Evolutionary conservation across 805 yeast genomes (phyloP).

Genomic region (Cyberlindnera xishuangbannaensis): DNA sequence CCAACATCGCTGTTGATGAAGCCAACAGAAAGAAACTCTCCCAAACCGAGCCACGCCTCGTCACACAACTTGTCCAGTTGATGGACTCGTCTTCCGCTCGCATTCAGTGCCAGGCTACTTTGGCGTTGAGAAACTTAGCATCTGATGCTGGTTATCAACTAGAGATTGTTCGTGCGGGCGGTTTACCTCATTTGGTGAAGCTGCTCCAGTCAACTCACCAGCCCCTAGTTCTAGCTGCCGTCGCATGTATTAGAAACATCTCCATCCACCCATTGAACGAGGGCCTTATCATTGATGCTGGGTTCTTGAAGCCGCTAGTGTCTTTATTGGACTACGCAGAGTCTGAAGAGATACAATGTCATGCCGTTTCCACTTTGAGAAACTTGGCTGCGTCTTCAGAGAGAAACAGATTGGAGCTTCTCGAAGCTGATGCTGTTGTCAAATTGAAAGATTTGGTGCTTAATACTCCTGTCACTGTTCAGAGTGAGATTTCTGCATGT

Average conservation of each 20-base stretch:
- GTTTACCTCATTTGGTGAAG: slow-evolving; percentile 88
- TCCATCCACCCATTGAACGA: slow-evolving; percentile 96
- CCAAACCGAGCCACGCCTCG: slow-evolving; percentile 88
- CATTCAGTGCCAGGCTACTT: slow-evolving; percentile 97
- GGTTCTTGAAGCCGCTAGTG: slow-evolving; percentile 88
- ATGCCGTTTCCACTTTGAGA: slow-evolving; percentile 92
- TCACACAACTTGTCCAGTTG: slow-evolving; percentile 76
- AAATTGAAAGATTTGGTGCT: slow-evolving; percentile 86
- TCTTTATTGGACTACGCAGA: slow-evolving; percentile 76
- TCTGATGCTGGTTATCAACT: slow-evolving; percentile 94
- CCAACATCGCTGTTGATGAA: slow-evolving; percentile 96
- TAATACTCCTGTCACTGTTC: slow-evolving; percentile 84
- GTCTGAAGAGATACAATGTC: slow-evolving; percentile 96
- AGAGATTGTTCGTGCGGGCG: slow-evolving; percentile 93
- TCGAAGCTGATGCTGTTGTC: slow-evolving; percentile 93
- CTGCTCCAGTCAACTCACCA: slow-evolving; percentile 84
- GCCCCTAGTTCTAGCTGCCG: slow-evolving; percentile 91
- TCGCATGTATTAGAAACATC: slow-evolving; percentile 95
- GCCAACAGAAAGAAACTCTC: slow-evolving; percentile 81
- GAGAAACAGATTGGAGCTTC: slow-evolving; percentile 82
- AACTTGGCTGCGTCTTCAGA: slow-evolving; percentile 95
- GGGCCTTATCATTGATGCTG: slow-evolving; percentile 93
- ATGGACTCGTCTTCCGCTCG: slow-evolving; percentile 94
- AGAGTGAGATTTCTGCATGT: slow-evolving; percentile 94
- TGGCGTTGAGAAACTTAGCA: slow-evolving; percentile 92